Percentiles rank a stretch among this genome's conserved stretches.
Evolutionary conservation across 805 yeast genomes (phyloP).

Genomic region (Grigorovia humatica): DNA sequence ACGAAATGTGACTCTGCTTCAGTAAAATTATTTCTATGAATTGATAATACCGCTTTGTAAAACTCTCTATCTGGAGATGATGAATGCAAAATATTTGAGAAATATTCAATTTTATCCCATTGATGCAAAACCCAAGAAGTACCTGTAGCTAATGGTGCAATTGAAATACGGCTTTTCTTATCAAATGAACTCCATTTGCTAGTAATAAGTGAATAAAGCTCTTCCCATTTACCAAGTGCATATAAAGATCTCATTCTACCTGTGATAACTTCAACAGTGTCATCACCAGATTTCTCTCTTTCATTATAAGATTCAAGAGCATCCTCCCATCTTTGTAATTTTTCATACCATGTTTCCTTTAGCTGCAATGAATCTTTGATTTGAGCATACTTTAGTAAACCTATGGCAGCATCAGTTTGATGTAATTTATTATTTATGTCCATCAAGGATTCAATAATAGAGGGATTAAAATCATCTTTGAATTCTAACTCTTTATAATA

Average conservation of each 20-base stretch:
- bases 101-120: conserved; percentile 93
- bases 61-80: conserved; percentile 94
- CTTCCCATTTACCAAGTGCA: conserved; percentile 99
- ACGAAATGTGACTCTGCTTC: conserved; percentile 72
- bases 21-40: conserved; percentile 78
- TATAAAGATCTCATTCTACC: conserved; percentile 97
- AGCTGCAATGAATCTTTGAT: conserved; percentile 81
- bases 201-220: conserved; percentile 72
- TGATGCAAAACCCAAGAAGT: conserved; percentile 98
- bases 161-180: conserved; percentile 62
- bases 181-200: conserved; percentile 74
- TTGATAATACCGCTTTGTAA: conserved; percentile 78
- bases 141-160: conserved; percentile 97
- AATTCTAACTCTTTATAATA: conserved; percentile 94
- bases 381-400: conserved; percentile 89
- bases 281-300: conserved; percentile 46
- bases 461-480: conserved; percentile 83
- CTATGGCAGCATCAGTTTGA: conserved; percentile 96
- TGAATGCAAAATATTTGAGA: conserved; percentile 77
- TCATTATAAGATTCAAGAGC: conserved; percentile 84
- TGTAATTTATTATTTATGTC: conserved; percentile 89
- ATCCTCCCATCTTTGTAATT: conserved; percentile 95
- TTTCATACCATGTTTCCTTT: conserved; percentile 97
- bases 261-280: conserved; percentile 80
- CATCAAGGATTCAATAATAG: conserved; percentile 85